Evolutionary conservation across 202 grass and related monocot genomes (phyloP), one percentile per base, ranked within the genome.

Genomic region (Elaeis oleifera): DNA sequence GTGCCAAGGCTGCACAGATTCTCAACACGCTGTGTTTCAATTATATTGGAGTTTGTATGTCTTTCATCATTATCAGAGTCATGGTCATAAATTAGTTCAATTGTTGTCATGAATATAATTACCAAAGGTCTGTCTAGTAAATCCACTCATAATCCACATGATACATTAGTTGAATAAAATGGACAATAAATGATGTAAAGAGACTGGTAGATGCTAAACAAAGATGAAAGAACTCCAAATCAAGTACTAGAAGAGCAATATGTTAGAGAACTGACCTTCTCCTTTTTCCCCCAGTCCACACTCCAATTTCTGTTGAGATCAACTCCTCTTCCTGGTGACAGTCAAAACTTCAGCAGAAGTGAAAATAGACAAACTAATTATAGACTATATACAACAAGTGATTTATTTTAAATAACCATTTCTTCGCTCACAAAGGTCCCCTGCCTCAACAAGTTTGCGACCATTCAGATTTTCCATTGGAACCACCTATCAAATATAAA

Each of bases 261-360:
- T 24, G 22, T 11, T 16, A 60, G 11, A 57, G 6, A 71, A 27
- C 70, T 54, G 53, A 92, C 92, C 81, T 96, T 90, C 80, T 96
- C 91, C 65, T 96, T 96, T 77, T 83, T 96, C 54, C 91, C 91
- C 91, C 91, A 96, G 29, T 96, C 91, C 25, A 97, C 92, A 22
- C 88, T 91, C 92, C 92, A 97, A 84, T 97, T 97, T 69, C 92
- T 91, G 55, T 92, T 97, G 51, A 97, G 88, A 76, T 97, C 92
- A 54, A 97, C 92, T 72, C 88, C 92, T 78, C 92, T 97, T 79
- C 92, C 92, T 97, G 73, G n/a, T 71, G 60, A 61, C 81, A 8
- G 65, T 23, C 56, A 44, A 23, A 77, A 49, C 18, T 13, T 73
- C 23, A 44, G 36, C 36, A 44, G 13, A 44, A 44, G 8, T 44